Evolutionary conservation across 2,329 filamentous ascomycete species (phyloP).

Genomic region (Coniochaeta pulveracea): DNA sequence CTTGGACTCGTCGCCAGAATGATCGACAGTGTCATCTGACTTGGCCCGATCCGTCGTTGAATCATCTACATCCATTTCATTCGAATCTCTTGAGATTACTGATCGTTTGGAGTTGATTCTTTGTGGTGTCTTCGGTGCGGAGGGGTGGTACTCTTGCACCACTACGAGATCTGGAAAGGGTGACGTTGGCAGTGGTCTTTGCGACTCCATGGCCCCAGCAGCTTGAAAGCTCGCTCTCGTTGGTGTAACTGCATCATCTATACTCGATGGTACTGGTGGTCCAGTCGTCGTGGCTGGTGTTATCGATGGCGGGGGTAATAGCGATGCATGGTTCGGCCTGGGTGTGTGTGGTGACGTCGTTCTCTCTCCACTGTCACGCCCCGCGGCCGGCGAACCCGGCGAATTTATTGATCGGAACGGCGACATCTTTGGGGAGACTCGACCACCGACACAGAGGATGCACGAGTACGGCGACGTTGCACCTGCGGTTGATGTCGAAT

Average conservation of each 20-base stretch:
- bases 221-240: slow-evolving; percentile 48
- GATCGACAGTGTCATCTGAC: slow-evolving; percentile 61
- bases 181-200: slow-evolving; percentile 42
- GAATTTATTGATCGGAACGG: slow-evolving; percentile 52
- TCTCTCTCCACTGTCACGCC: slow-evolving; percentile 38
- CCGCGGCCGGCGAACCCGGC: slow-evolving; percentile 29
- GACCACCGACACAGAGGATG: slow-evolving; percentile 9
- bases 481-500: too few relatives aligned
- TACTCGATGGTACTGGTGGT: slow-evolving; percentile 11
- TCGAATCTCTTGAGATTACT: slow-evolving; percentile 47
- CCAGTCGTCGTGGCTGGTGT: slow-evolving; percentile 18
- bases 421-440: slow-evolving; percentile 31
- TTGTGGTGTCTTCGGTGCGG: slow-evolving; percentile 31
- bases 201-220: slow-evolving; percentile 26
- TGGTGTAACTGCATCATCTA: slow-evolving; percentile 47
- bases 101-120: slow-evolving; percentile 51
- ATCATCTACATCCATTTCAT: slow-evolving; percentile 68
- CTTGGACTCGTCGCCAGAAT: slow-evolving; percentile 47
- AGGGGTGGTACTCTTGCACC: slow-evolving; percentile 30
- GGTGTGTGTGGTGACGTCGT: slow-evolving; percentile 24
- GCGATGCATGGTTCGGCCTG: background rate
- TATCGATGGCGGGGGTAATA: slow-evolving; percentile 7
- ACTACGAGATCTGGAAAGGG: slow-evolving; percentile 37
- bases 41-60: too few relatives aligned
- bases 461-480: too few relatives aligned